Evolutionary conservation across 75 land plant genomes (phyloP).

Genomic region (Larix kaempferi): DNA sequence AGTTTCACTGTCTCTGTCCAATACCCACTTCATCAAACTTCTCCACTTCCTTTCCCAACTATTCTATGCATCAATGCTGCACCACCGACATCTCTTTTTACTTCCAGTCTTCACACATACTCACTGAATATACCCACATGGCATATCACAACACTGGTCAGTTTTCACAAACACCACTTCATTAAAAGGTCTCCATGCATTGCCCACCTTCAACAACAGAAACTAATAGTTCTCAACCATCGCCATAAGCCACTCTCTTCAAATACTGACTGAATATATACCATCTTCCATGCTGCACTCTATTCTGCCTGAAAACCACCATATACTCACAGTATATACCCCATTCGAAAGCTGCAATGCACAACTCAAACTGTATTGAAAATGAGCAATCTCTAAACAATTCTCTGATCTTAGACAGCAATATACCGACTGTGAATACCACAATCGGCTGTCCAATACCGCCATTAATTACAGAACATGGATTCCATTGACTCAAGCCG

Average conservation of each 20-base stretch:
- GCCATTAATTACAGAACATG: no score
- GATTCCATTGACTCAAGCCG: background rate
- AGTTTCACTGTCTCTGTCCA: background rate
- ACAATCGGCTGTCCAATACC: background rate
- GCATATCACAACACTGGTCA: background rate
- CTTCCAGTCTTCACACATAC: no score
- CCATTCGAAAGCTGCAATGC: background rate
- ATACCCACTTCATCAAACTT: slow-evolving; percentile 1
- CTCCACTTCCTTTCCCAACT: no score
- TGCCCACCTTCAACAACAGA: background rate
- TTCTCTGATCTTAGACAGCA: no score
- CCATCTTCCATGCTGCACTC: background rate
- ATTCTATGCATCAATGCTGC: background rate
- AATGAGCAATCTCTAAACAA: background rate
- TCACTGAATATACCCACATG: no score
- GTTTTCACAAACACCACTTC: background rate
- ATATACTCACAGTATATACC: no score
- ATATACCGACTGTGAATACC: background rate
- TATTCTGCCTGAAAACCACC: background rate
- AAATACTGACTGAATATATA: background rate
- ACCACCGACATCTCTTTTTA: background rate
- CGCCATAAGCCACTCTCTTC: background rate
- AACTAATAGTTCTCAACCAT: background rate
- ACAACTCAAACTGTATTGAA: background rate
- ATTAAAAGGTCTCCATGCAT: background rate